Evolutionary conservation across 2,329 filamentous ascomycete genomes (phyloP), one percentile per base, ranked within the genome.

Genomic region (Xylariaceae sp.): DNA sequence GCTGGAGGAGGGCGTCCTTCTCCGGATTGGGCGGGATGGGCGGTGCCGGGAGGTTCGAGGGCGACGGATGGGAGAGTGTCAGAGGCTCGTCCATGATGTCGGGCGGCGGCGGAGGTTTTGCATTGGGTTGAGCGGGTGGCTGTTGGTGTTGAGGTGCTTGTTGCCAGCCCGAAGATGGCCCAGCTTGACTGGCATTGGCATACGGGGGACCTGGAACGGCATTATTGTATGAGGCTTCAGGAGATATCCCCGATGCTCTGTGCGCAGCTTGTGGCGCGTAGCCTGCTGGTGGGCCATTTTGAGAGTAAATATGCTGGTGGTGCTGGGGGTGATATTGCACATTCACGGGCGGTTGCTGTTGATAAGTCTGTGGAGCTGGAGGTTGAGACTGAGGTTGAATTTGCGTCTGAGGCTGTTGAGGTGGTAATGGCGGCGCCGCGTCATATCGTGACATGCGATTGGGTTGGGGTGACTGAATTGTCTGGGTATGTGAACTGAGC

Each of bases 21-120:
- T 97, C 89, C 0, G 93, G 93, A 56, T 98, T 98, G 0, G 89
- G 90, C 0, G 93, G 91, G 24, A 96, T 89, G 0, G 91, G 90
- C 1, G 89, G 80, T 4, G 84, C 80, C 4, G 84, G 74, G 7
- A 81, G 60, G 17, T 74, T 67, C 1, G 70, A 66, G 3, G 67
- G 62, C 1, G 70, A 64, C 2, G 77, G 71, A 11, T 76, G 66
- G 13, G 69, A 54, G 18, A 79, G 63, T 9, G 71, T 72, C 12
- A 81, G 62, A 24, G 78, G 76, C 40, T 77, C 76, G 47, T 81
- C 78, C 52, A 82, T 71, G 19, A 78, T 60, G 55, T 82, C 76
- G 2, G 66, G 75, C 19, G 64, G 73, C 19, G 64, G 72, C n/a
- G 66, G 65, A 3, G 64, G 64, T 47, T 69, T 67, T 2, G 59